These are phyloP conservation scores for Fusarium dimerum DNA, from an alignment of 2,329 filamentous ascomycete genomes.

Conservation along the genomic window DNA sequence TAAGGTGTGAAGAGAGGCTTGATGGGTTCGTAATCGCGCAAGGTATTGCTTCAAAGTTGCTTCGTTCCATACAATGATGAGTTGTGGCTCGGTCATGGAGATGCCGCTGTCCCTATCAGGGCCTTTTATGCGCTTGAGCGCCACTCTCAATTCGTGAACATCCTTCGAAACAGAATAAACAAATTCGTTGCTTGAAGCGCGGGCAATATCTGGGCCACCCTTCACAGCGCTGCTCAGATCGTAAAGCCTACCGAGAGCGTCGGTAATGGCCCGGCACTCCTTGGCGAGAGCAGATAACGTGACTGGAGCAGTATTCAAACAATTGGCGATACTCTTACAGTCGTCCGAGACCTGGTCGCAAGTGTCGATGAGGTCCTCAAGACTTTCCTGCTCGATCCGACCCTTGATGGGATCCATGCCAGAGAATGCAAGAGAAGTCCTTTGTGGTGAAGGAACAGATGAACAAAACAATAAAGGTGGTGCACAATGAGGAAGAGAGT, in stretches of 20 bases:
- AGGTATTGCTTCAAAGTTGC: constrained; percentile 23
- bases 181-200: constrained; percentile 28
- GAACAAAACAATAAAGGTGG: constrained; percentile 6
- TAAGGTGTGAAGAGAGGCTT: constrained; percentile 29
- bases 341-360: constrained; percentile 29
- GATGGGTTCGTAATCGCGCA: constrained; percentile 26
- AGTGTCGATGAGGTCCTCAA: constrained; percentile 27
- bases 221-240: constrained; percentile 25
- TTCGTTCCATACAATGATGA: constrained; percentile 32
- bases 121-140: constrained; percentile 28
- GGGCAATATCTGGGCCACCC: constrained; percentile 17
- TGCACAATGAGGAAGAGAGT: neutral
- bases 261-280: constrained; percentile 28
- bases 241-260: constrained; percentile 28
- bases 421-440: constrained; percentile 2
- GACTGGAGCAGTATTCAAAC: constrained; percentile 30
- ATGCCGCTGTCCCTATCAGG: constrained; percentile 31
- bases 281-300: constrained; percentile 26
- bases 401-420: constrained; percentile 26
- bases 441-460: neutral
- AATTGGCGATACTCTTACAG: constrained; percentile 27
- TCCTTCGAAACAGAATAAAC: constrained; percentile 29
- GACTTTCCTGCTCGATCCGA: constrained; percentile 25
- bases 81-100: constrained; percentile 26
- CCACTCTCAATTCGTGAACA: constrained; percentile 25